These are phyloP conservation scores for Astrocystis sublimbata DNA, from an alignment of 495 filamentous ascomycete species.

Conservation along the genomic window DNA sequence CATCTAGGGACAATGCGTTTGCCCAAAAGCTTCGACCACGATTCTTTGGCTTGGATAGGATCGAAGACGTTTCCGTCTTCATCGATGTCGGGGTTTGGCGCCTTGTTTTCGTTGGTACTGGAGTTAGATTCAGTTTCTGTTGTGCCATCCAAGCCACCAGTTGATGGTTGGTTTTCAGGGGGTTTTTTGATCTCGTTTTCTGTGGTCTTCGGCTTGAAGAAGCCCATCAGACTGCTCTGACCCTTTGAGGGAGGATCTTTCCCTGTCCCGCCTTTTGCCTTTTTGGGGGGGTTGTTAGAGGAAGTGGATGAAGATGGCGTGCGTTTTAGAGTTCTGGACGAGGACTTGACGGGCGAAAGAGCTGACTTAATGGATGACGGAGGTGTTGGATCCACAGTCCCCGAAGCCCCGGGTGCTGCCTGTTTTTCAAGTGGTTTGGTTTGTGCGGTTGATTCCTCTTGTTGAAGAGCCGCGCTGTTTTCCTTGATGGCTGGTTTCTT, in stretches of 20 bases:
- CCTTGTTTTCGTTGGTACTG: not conserved
- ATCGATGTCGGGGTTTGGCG: constrained; percentile 1
- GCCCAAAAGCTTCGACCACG: constrained; percentile 83
- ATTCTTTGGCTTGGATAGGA: constrained; percentile 73
- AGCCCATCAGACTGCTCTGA: constrained; percentile 78
- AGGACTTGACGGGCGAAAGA: constrained; percentile 25
- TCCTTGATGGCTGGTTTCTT: constrained; percentile 44
- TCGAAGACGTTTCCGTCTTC: constrained; percentile 55
- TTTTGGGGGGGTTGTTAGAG: constrained; percentile 40
- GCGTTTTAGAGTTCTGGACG: constrained; percentile 34
- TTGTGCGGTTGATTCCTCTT: constrained; percentile 20
- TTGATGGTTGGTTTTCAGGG: constrained; percentile 4
- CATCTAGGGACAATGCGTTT: constrained; percentile 74
- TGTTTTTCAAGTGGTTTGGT: not conserved
- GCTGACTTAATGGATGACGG: constrained; percentile 13
- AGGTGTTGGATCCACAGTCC: constrained; percentile 19
- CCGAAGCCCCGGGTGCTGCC: not conserved
- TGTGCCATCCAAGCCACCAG: constrained; percentile 16
- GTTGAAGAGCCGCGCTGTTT: constrained; percentile 15
- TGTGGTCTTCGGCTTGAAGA: constrained; percentile 67
- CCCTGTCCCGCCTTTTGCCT: constrained; percentile 32
- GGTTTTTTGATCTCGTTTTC: constrained; percentile 1
- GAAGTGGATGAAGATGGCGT: constrained; percentile 28
- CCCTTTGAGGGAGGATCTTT: constrained; percentile 49
- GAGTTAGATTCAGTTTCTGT: constrained; percentile 15